A percentile compares a stretch with the other conserved stretches of the same genome.
Conservation (phyloP, 805 yeast species). For the Kuraishia hungarica region DNA sequence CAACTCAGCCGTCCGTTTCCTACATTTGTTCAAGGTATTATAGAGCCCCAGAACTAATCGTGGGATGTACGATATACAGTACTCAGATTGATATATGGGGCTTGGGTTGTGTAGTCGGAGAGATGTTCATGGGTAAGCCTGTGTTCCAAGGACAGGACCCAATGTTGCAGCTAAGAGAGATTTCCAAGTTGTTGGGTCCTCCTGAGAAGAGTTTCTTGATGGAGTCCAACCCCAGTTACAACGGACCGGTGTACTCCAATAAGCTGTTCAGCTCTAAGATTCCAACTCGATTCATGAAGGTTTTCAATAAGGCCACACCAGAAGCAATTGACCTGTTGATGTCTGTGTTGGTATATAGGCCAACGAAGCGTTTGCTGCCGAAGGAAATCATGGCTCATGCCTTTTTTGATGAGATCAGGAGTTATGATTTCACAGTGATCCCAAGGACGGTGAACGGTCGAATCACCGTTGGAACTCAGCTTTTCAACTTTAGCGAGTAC, state of each 20-base stretch:
- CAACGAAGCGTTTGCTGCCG: slow-evolving; percentile 74
- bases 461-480: slow-evolving; percentile 26
- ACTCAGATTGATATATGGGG: slow-evolving; percentile 98
- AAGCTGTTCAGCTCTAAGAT: slow-evolving; percentile 2
- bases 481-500: slow-evolving; percentile 66
- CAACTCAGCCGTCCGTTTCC: slow-evolving; percentile 81
- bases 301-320: slow-evolving; percentile 70
- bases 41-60: slow-evolving; percentile 91
- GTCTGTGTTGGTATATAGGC: slow-evolving; percentile 82
- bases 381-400: slow-evolving; percentile 78
- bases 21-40: slow-evolving; percentile 95
- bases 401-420: slow-evolving; percentile 81
- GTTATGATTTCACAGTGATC: slow-evolving; percentile 29
- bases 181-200: slow-evolving; percentile 84
- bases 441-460: slow-evolving; percentile 25
- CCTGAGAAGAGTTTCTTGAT: slow-evolving; percentile 68
- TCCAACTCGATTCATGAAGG: slow-evolving; percentile 38
- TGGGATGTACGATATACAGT: slow-evolving; percentile 82
- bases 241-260: slow-evolving; percentile 62
- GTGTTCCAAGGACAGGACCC: slow-evolving; percentile 95
- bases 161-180: slow-evolving; percentile 79
- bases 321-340: slow-evolving; percentile 81
- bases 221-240: slow-evolving; percentile 66
- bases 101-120: slow-evolving; percentile 92
- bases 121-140: slow-evolving; percentile 85